Evolutionary conservation across 495 filamentous ascomycete species (phyloP).

Genomic region (Poronia punctata): DNA sequence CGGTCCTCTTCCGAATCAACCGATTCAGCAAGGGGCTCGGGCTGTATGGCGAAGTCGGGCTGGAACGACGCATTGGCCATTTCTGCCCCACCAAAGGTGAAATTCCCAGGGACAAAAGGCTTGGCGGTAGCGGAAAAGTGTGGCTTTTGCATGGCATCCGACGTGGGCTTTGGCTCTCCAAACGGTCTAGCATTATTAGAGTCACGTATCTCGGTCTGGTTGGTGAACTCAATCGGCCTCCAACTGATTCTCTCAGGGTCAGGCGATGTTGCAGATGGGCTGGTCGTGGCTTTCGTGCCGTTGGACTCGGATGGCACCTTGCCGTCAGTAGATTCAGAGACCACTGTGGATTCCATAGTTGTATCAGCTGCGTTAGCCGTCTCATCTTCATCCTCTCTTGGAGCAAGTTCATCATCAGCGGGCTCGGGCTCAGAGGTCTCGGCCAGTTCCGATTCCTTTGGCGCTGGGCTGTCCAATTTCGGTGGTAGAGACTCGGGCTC

Average conservation of each 20-base stretch:
- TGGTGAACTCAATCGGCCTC: constrained; percentile 40
- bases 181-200: constrained; percentile 37
- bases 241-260: constrained; percentile 31
- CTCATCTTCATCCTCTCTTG: constrained; percentile 42
- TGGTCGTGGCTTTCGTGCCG: constrained; percentile 41
- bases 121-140: constrained; percentile 63
- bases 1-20: constrained; percentile 38
- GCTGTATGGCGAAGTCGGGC: constrained; percentile 14
- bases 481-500: constrained; percentile 39
- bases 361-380: constrained; percentile 30
- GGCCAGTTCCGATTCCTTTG: constrained; percentile 11
- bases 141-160: constrained; percentile 42
- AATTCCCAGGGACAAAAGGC: constrained; percentile 56
- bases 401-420: constrained; percentile 6
- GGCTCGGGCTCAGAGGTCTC: constrained; percentile 24
- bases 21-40: constrained; percentile 31
- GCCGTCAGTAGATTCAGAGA: constrained; percentile 41
- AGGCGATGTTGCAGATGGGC: constrained; percentile 36
- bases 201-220: constrained; percentile 26
- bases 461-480: constrained; percentile 19
- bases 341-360: constrained; percentile 37
- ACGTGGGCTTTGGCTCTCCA: constrained; percentile 25
- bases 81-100: constrained; percentile 27
- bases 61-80: constrained; percentile 13
- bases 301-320: constrained; percentile 39